These are phyloP conservation scores for Mentha longifolia DNA, from an alignment of 257 asterid genomes.

Conservation along the genomic window DNA sequence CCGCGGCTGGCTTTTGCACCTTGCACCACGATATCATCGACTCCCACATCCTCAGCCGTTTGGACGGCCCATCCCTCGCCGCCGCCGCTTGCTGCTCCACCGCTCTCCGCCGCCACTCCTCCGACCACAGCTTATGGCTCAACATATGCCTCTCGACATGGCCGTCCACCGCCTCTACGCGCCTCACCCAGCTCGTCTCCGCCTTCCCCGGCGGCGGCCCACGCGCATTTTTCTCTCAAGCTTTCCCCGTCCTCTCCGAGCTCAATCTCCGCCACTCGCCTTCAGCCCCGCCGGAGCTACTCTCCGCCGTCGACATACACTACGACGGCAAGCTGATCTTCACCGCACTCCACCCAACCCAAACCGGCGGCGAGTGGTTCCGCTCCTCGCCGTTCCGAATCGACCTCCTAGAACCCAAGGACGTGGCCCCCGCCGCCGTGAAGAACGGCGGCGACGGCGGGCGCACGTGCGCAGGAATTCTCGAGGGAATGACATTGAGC, in stretches of 20 bases:
- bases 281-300: slow-evolving; percentile 38
- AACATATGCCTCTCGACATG: slow-evolving; percentile 69
- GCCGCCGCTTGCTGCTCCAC: slow-evolving; percentile 61
- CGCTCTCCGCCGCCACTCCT: slow-evolving; percentile 60
- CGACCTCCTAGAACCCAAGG: slow-evolving; percentile 79
- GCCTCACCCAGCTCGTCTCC: slow-evolving; percentile 51
- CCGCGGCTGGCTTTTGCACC: slow-evolving; percentile 37
- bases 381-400: slow-evolving; percentile 78
- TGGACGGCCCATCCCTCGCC: slow-evolving; percentile 76
- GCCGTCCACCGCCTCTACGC: slow-evolving; percentile 70
- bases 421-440: slow-evolving; percentile 52
- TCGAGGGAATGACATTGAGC: slow-evolving; percentile 52
- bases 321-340: slow-evolving; percentile 47
- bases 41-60: slow-evolving; percentile 60
- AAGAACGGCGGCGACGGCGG: slow-evolving; percentile 36
- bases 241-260: slow-evolving; percentile 43
- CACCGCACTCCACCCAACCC: slow-evolving; percentile 55
- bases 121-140: slow-evolving; percentile 58
- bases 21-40: slow-evolving; percentile 63
- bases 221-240: slow-evolving; percentile 64
- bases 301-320: slow-evolving; percentile 82
- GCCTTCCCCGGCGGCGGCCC: slow-evolving; percentile 64
- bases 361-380: slow-evolving; percentile 71
- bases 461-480: slow-evolving; percentile 37
- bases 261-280: slow-evolving; percentile 4